Evolutionary conservation across 2,329 filamentous ascomycete genomes (phyloP).

Genomic region (Drechmeria coniospora): DNA sequence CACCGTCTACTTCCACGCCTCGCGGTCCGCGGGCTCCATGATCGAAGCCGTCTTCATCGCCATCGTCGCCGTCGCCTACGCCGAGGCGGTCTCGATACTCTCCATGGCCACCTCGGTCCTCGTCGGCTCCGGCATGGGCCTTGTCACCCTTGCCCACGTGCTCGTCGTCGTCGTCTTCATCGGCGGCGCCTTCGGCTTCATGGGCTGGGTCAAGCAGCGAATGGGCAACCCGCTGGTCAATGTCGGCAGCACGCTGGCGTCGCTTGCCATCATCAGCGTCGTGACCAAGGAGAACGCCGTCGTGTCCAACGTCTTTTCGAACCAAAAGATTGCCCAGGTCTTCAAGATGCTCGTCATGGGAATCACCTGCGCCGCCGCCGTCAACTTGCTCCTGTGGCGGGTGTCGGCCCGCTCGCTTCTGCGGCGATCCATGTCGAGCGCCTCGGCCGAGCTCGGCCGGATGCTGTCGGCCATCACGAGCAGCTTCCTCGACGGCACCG

Average conservation of each 20-base stretch:
- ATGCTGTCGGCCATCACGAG: slow-evolving; percentile 66
- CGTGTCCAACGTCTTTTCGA: slow-evolving; percentile 60
- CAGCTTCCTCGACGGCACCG: slow-evolving; percentile 65
- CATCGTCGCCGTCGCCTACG: slow-evolving; percentile 57
- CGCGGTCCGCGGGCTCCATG: slow-evolving; percentile 71
- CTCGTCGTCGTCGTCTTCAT: slow-evolving; percentile 67
- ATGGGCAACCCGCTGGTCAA: slow-evolving; percentile 62
- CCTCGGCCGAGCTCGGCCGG: slow-evolving; percentile 58
- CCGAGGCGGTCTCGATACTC: slow-evolving; percentile 48
- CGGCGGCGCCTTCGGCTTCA: slow-evolving; percentile 65
- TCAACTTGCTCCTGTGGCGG: slow-evolving; percentile 61
- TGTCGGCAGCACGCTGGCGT: slow-evolving; percentile 67
- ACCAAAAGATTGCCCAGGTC: slow-evolving; percentile 34
- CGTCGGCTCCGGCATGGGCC: slow-evolving; percentile 47
- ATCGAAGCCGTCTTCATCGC: slow-evolving; percentile 64
- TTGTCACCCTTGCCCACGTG: slow-evolving; percentile 57
- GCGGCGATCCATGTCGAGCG: slow-evolving; percentile 53
- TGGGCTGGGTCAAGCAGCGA: slow-evolving; percentile 68
- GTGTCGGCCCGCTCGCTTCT: slow-evolving; percentile 57
- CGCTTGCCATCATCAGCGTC: slow-evolving; percentile 69
- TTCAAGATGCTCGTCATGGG: slow-evolving; percentile 66
- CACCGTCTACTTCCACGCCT: slow-evolving; percentile 82
- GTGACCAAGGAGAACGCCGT: slow-evolving; percentile 77
- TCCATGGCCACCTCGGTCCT: slow-evolving; percentile 73
- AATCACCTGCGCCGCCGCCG: slow-evolving; percentile 50